These are phyloP conservation scores for Trichoderma brevicompactum DNA, from an alignment of 2,329 filamentous ascomycete genomes.

Conservation along the genomic window DNA sequence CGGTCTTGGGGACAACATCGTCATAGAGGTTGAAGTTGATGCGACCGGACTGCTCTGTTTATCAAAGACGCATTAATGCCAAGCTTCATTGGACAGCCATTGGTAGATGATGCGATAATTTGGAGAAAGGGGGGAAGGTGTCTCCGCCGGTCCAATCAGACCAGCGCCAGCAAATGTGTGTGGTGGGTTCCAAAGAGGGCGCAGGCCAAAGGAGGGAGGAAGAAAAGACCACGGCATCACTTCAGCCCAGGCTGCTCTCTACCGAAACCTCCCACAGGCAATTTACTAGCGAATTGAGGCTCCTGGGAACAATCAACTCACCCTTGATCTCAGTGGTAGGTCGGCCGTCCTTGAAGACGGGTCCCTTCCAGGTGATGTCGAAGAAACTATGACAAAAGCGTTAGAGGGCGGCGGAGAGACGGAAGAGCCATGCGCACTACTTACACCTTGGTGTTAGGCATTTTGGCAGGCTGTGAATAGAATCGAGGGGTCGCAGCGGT, in stretches of 20 bases:
- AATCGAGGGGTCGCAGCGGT: conserved; percentile 48
- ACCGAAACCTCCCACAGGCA: not conserved
- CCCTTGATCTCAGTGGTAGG: conserved; percentile 61
- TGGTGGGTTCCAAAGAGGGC: not conserved
- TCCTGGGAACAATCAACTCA: conserved; percentile 49
- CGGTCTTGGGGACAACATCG: conserved; percentile 84
- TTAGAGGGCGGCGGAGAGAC: conserved; percentile 32
- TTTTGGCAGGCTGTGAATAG: conserved; percentile 68
- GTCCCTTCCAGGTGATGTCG: conserved; percentile 74
- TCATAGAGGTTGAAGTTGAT: conserved; percentile 91
- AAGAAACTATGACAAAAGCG: conserved; percentile 60
- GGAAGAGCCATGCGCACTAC: conserved; percentile 42
- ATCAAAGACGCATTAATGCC: conserved; percentile 30
- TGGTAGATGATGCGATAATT: not conserved
- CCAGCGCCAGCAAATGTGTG: not conserved
- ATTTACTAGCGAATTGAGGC: not conserved
- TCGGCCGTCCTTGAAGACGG: conserved; percentile 64
- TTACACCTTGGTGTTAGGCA: conserved; percentile 71
- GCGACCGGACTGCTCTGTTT: conserved; percentile 70
- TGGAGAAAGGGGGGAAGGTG: not conserved
- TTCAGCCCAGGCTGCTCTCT: not conserved
- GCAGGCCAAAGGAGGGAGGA: not conserved
- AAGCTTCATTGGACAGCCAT: conserved; percentile 27
- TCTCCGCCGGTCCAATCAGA: conserved; percentile 7
- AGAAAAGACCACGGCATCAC: not conserved